Base-by-base conservation (phyloP, 2,329 filamentous ascomycete species). In the Aureobasidium sp. region DNA sequence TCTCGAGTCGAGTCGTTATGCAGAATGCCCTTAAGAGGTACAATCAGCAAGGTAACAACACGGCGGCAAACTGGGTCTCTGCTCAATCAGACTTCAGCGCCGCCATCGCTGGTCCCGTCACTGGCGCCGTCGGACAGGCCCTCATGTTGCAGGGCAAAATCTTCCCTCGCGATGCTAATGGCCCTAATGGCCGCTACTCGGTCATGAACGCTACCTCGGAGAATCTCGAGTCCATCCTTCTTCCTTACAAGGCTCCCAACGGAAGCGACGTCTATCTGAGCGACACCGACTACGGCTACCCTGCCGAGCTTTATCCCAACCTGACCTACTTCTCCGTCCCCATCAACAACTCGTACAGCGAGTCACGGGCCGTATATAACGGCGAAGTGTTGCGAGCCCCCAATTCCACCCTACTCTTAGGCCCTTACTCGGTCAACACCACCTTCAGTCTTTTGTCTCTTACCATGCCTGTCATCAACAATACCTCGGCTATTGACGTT, bases 361-460 rank as follows among this genome's bases (percentile, higher is more conserved):
- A 67, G 4, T 73, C 72, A 4, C 68, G 68, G 14, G 81, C 78
- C 3, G 70, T 70, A 3, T 79, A 75, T 61, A 67, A 79, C 8
- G 79, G 77, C 20, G 71, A 73, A 42, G 66, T 67, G 0, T 72
- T 86, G 15, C 20, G 60, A 17, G 48, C 60, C n/a, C 64, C 68
- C 5, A 73, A 73, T n/a, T 78, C 76, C 6, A 85, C 85, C 0
- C 77, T 96, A n/a, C 76, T 96, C 1, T 80, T 94, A 0, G 92
- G 92, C 0, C 91, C 91, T 0, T 79, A 90, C 62, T 78, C 83
- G 27, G 75, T 94, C 65, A 94, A 95, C 71, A 77, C 83, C 48
- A 84, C 85, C 0, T 89, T 88, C 65, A 89, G 89, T 25, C 77
- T 97, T 12, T 72, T 96, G 14, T 96, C 91, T 2, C 78, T 96